Evolutionary conservation across 2,329 filamentous ascomycete species (phyloP), one percentile per base, ranked within the genome.

Genomic region (Colletotrichum cordylinicola): DNA sequence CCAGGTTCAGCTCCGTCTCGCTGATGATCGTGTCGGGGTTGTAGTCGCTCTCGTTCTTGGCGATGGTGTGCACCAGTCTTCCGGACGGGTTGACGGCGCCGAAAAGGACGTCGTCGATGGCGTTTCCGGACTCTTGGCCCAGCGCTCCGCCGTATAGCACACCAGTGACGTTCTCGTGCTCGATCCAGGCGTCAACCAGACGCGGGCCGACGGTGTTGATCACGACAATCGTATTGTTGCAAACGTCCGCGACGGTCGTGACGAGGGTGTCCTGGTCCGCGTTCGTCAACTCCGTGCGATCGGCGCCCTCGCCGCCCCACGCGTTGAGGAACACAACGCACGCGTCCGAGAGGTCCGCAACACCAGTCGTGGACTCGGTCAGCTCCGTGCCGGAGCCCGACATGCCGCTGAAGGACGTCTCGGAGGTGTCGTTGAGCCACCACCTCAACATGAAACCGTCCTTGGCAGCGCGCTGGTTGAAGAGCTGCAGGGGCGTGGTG

Each of bases 371-470:
- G 67, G 1, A 81, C 74, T 66, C 77, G 9, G 79, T 74, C 0
- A 77, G 29, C 56, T 82, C 58, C 65, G 80, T 77, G 29, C 83
- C 80, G 1, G 86, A 87, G 1, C 92, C 92, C 79, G 93, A 92
- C 1, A 86, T 87, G 82, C 95, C 92, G 2, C 90, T 90, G 73
- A 93, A 88, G 16, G 90, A 87, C 1, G 91, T 85, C 66, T 85
- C 81, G 1, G 85, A 82, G 56, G 81, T 82, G 8, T 82, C 84
- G 3, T 87, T 86, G 93, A 27, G 92, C 90, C 78, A 93, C 86
- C 55, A 95, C 86, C 80, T 93, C 95, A 0, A 92, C 0, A 95
- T 84, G 0, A 93, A 92, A 7, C 93, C 93, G 75, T 91, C 91
- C 80, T 94, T 90, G 82, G 93, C 94, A 52, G 90, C 92, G 79